Percentiles rank a stretch among this genome's conserved stretches.
Conservation (phyloP, 2,329 filamentous ascomycete species). For the Trichoderma hamatum region DNA sequence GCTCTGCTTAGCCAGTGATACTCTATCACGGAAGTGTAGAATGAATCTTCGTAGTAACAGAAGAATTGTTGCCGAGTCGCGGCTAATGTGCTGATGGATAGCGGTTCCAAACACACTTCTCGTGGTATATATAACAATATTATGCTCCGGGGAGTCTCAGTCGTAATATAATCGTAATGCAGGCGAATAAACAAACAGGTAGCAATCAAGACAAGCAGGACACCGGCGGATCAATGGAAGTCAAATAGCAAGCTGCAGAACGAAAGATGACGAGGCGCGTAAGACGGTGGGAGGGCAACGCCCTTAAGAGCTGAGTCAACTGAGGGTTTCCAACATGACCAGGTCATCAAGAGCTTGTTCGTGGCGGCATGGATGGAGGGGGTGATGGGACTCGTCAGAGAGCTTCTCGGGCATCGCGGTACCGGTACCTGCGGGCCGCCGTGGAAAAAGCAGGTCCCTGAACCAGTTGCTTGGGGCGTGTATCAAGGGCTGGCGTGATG, state of each 20-base stretch:
- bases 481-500: neutral
- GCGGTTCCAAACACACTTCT: neutral
- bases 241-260: constrained; percentile 12
- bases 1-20: neutral
- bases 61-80: neutral
- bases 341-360: constrained; percentile 19
- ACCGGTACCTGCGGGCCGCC: constrained; percentile 20
- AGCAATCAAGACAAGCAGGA: neutral
- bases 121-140: neutral
- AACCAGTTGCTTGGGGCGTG: constrained; percentile 23
- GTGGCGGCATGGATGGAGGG: constrained; percentile 6
- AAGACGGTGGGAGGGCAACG: constrained; percentile 9
- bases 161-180: constrained; percentile 1
- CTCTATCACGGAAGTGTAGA: neutral
- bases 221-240: neutral
- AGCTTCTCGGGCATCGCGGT: neutral
- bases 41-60: neutral
- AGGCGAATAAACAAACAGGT: neutral
- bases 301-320: constrained; percentile 25
- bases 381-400: constrained; percentile 3
- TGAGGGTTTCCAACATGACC: constrained; percentile 3
- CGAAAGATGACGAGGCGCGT: neutral
- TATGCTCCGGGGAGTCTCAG: neutral
- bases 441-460: constrained; percentile 7
- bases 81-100: neutral